Evolutionary conservation across 306 rosid genomes (phyloP).

Genomic region (Lathyrus oleraceus): DNA sequence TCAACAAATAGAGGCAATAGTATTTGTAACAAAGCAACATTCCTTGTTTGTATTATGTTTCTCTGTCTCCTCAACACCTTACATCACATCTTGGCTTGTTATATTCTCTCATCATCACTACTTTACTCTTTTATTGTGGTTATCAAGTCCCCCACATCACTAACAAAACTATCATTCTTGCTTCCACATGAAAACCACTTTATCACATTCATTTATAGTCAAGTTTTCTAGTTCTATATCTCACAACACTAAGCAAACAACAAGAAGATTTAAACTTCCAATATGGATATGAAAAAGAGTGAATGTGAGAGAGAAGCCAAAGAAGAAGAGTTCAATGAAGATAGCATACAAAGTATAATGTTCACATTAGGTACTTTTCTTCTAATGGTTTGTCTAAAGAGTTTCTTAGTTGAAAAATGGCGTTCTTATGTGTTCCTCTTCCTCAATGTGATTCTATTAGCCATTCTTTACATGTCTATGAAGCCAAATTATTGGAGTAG

Average conservation of each 20-base stretch:
- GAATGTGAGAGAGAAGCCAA: slow-evolving; percentile 47
- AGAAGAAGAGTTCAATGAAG: slow-evolving; percentile 56
- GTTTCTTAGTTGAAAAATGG: slow-evolving; percentile 75
- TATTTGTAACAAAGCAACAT: slow-evolving; percentile 39
- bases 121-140: slow-evolving; percentile 49
- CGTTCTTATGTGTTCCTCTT: slow-evolving; percentile 80
- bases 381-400: slow-evolving; percentile 69
- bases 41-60: slow-evolving; percentile 51
- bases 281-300: slow-evolving; percentile 55
- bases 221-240: not conserved
- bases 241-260: slow-evolving; percentile 5
- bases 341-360: slow-evolving; percentile 44
- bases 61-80: slow-evolving; percentile 65
- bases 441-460: slow-evolving; percentile 71
- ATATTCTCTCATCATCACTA: slow-evolving; percentile 50
- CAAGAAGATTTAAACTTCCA: not conserved
- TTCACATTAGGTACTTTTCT: slow-evolving; percentile 69
- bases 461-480: slow-evolving; percentile 75
- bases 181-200: slow-evolving; percentile 37
- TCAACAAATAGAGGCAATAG: slow-evolving; percentile 31
- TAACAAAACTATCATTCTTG: slow-evolving; percentile 42
- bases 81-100: slow-evolving; percentile 33
- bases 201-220: slow-evolving; percentile 35
- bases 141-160: slow-evolving; percentile 42
- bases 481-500: slow-evolving; percentile 31